phyloP scores from a whole-genome alignment of 1,284 basidiomycete species.

The Ustilago shanxiensis region DNA sequence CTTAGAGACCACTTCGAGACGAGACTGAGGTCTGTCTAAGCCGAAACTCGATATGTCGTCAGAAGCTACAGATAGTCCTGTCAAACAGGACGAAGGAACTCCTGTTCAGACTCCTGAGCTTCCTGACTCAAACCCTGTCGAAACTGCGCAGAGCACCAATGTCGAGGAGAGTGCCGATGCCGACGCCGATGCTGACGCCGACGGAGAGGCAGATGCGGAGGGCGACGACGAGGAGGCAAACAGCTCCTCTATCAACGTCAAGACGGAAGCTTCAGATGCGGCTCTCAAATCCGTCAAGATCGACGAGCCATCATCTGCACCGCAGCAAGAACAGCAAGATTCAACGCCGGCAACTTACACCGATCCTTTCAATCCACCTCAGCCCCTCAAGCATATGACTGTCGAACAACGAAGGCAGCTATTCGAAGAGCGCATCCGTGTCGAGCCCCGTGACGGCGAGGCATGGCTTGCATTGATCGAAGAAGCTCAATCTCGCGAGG shows the following conservation, averaged over 20 bases:
- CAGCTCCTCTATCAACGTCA: neutral
- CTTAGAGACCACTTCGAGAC: neutral
- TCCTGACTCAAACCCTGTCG: conserved; percentile 9
- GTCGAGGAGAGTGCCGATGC: conserved; percentile 23
- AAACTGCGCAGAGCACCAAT: conserved; percentile 3
- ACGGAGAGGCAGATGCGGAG: conserved; percentile 25
- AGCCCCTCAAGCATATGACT: conserved; percentile 41
- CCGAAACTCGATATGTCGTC: conserved; percentile 18
- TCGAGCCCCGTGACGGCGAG: conserved; percentile 77
- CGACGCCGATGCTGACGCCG: conserved; percentile 18
- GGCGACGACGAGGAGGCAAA: conserved; percentile 9
- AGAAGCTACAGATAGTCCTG: conserved; percentile 23
- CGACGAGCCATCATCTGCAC: neutral
- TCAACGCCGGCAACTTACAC: neutral
- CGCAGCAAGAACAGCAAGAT: neutral
- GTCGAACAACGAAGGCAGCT: conserved; percentile 43
- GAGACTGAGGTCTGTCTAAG: neutral
- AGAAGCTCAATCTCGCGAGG: conserved; percentile 77
- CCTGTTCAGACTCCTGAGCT: conserved; percentile 8
- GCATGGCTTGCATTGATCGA: conserved; percentile 79
- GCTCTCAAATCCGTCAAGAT: neutral
- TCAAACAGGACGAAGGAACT: conserved; percentile 29
- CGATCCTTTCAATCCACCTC: conserved; percentile 18
- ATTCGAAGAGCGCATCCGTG: conserved; percentile 68
- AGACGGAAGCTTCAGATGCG: conserved; percentile 10